Evolutionary conservation across 352 stramenopile species (phyloP).

Genomic region (Phytophthora boehmeriae): DNA sequence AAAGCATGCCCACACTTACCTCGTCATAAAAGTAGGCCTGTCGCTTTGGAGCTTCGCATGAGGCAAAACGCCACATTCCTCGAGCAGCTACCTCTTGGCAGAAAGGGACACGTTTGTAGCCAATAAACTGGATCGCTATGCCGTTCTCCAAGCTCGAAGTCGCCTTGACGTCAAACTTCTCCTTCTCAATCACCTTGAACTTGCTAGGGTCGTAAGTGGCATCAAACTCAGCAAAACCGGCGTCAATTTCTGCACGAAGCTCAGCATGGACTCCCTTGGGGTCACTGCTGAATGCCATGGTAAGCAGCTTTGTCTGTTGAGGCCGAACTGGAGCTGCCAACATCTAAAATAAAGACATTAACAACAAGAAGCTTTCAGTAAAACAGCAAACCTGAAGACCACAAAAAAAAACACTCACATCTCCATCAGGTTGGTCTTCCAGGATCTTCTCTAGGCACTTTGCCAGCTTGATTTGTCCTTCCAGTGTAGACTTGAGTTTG

Average conservation of each 20-base stretch:
- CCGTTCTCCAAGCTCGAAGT: slow-evolving; percentile 29
- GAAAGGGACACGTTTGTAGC: slow-evolving; percentile 42
- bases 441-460: slow-evolving; percentile 50
- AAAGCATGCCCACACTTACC: slow-evolving; percentile 11
- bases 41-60: slow-evolving; percentile 26
- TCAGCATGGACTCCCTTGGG: slow-evolving; percentile 29
- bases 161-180: slow-evolving; percentile 32
- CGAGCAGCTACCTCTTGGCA: slow-evolving; percentile 24
- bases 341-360: slow-evolving; percentile 14
- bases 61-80: slow-evolving; percentile 51
- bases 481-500: slow-evolving; percentile 42
- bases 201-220: slow-evolving; percentile 26
- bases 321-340: slow-evolving; percentile 1
- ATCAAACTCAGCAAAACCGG: slow-evolving; percentile 32
- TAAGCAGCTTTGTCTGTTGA: slow-evolving; percentile 26
- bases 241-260: slow-evolving; percentile 25
- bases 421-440: slow-evolving; percentile 27
- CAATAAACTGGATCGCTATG: slow-evolving; percentile 34
- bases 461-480: slow-evolving; percentile 43
- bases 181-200: slow-evolving; percentile 19
- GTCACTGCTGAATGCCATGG: slow-evolving; percentile 18
- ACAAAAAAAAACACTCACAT: slow-evolving; percentile 14
- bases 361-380: not conserved
- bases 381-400: not conserved
- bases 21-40: slow-evolving; percentile 43